phyloP scores from a whole-genome alignment of 352 stramenopile species.

The Paralagenidium karlingii region DNA sequence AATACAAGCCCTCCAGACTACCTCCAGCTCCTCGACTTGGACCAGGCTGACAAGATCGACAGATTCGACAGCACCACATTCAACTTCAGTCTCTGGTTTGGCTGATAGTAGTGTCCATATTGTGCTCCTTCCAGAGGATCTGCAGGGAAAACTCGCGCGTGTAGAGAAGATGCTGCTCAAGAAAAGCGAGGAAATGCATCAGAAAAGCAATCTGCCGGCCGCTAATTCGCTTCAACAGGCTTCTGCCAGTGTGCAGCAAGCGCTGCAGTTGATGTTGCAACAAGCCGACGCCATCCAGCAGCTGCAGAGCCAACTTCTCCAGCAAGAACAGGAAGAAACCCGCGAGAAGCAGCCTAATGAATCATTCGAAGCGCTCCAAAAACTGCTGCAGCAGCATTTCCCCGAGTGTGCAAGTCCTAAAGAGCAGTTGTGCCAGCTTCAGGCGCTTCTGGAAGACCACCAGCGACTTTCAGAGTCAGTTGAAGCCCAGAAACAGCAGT shows the following conservation, averaged over 20 bases:
- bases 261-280: not conserved
- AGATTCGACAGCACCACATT: too few species aligned
- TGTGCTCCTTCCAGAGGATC: constrained; percentile 15
- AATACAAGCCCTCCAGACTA: constrained; percentile 3
- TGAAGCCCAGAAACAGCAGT: too few species aligned
- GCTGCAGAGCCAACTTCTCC: too few species aligned
- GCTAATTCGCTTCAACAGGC: constrained; percentile 38
- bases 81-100: too few species aligned
- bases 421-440: not conserved
- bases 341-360: too few species aligned
- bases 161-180: constrained; percentile 50
- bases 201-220: constrained; percentile 47
- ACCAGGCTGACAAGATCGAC: too few species aligned
- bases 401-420: not conserved
- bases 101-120: not conserved
- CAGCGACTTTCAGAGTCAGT: too few species aligned
- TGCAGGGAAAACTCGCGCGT: constrained; percentile 15
- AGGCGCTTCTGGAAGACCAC: too few species aligned
- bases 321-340: too few species aligned
- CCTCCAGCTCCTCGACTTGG: constrained; percentile 9
- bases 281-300: not conserved
- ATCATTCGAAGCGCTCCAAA: too few species aligned
- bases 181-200: constrained; percentile 67
- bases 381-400: too few species aligned
- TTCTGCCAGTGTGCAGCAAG: constrained; percentile 21